Evolutionary conservation across 164 flowering plant species (phyloP).

Genomic region (Santalum album): DNA sequence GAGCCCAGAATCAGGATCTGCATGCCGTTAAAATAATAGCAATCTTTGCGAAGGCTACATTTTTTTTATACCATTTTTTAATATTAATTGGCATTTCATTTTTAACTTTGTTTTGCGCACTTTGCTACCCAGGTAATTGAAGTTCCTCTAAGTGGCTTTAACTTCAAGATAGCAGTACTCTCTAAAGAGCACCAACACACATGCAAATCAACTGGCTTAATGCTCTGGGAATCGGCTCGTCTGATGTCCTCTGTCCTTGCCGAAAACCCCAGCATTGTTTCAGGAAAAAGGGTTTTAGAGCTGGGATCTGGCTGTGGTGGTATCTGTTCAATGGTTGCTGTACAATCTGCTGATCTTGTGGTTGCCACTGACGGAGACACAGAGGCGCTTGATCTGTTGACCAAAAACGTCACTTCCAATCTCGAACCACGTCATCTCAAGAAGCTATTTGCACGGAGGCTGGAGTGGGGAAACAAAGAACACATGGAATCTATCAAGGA

Average conservation of each 20-base stretch:
- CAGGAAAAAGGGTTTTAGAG: slow-evolving; percentile 71
- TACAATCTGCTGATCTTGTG: slow-evolving; percentile 51
- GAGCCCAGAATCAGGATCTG: too few species aligned
- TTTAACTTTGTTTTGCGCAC: too few species aligned
- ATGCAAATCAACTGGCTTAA: slow-evolving; percentile 93
- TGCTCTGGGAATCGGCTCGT: slow-evolving; percentile 97
- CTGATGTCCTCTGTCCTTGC: slow-evolving; percentile 79
- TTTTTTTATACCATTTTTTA: too few species aligned
- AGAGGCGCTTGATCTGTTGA: slow-evolving; percentile 54
- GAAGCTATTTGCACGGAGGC: slow-evolving; percentile 33
- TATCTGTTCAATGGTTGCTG: slow-evolving; percentile 85
- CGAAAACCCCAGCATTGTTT: slow-evolving; percentile 52
- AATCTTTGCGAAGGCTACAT: too few species aligned
- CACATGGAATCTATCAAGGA: slow-evolving; percentile 47
- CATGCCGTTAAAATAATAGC: too few species aligned
- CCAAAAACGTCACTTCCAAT: slow-evolving; percentile 51
- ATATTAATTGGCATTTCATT: neutral
- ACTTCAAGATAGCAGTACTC: slow-evolving; percentile 55
- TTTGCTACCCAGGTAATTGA: slow-evolving; percentile 33
- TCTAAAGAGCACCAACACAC: slow-evolving; percentile 83
- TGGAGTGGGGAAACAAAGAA: slow-evolving; percentile 79
- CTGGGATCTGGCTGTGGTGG: slow-evolving; percentile 85
- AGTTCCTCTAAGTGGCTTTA: slow-evolving; percentile 28
- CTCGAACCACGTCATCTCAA: slow-evolving; percentile 20
- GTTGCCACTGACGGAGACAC: slow-evolving; percentile 83